Evolutionary conservation across 306 rosid species (phyloP), one percentile per base, ranked within the genome.

Genomic region (Malus orientalis): DNA sequence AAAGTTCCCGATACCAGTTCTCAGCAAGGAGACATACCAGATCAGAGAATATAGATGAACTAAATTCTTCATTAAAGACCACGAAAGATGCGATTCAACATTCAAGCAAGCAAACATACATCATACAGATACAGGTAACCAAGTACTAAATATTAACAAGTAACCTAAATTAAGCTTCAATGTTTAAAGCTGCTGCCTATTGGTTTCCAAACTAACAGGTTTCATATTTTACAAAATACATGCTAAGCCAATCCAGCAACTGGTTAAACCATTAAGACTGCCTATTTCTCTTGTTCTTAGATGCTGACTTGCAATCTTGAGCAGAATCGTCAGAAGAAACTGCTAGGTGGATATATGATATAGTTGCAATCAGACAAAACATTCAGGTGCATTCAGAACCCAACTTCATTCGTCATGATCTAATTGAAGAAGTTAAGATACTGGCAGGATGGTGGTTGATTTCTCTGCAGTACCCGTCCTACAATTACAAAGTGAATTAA

Each of bases 281-380:
- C 40, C 70, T 81, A 84, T 73, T 84, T 81, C 86, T 49, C 55
- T 15, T 15, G 19, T 49, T 82, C 79, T 85, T 86, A 45, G 81
- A 55, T 38, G 86, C 81, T 16, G 59, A 65, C 53, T 49, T 27
- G 18, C 59, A 19, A 38, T 40, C 32, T 11, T 20, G 73, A 61
- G 15, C 75, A 49, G 19, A 49, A 38, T n/a, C 55, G 8, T 66
- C 66, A 5, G 74, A n/a, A 5, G 85, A 44, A 73, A 71, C 29
- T 2, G 61, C 79, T 33, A 33, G 38, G 38, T 33, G 38, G 1
- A 33, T 33, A 33, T 33, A 7, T 33, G 38, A 1, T 33, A 33
- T 33, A 6, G 38, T 33, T 33, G 38, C 38, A 33, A 63, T 76
- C 81, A 40, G 87, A 71, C 8, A 33, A 33, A 33, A 33, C 38